Evolutionary conservation across 768 basidiomycete species (phyloP).

Genomic region (Lentinula boryana): DNA sequence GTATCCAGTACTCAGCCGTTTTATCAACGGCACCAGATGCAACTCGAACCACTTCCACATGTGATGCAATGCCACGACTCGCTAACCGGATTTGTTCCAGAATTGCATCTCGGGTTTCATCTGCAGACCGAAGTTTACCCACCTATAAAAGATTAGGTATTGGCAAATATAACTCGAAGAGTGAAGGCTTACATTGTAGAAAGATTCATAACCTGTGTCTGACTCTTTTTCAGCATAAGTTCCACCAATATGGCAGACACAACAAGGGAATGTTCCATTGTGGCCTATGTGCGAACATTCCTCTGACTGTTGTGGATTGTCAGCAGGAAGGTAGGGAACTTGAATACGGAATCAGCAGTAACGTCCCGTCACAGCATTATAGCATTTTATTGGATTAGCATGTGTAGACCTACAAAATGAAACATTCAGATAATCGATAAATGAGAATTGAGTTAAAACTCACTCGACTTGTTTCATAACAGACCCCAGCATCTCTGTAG

Average conservation of each 20-base stretch:
- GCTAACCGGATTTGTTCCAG: slow-evolving; percentile 16
- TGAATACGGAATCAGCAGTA: slow-evolving; percentile 13
- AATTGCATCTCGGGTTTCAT: slow-evolving; percentile 14
- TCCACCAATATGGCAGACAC: slow-evolving; percentile 29
- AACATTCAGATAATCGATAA: too few relatives aligned
- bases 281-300: slow-evolving; percentile 31
- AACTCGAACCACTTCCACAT: too few relatives aligned
- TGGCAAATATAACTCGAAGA: background rate
- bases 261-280: slow-evolving; percentile 33
- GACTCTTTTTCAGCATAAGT: too few relatives aligned
- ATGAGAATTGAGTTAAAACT: too few relatives aligned
- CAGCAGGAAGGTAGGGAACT: slow-evolving; percentile 23
- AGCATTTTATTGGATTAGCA: slow-evolving; percentile 22
- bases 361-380: slow-evolving; percentile 15
- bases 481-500: slow-evolving; percentile 29
- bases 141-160: slow-evolving; percentile 17
- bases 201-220: too few relatives aligned
- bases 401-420: slow-evolving; percentile 14
- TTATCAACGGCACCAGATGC: too few relatives aligned
- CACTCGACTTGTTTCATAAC: slow-evolving; percentile 13
- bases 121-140: slow-evolving; percentile 19
- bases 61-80: background rate
- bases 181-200: background rate
- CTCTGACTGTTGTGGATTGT: slow-evolving; percentile 36
- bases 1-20: slow-evolving; percentile 9